Conservation (phyloP, 495 filamentous ascomycete species). For the Tetracladium marchalianum region DNA sequence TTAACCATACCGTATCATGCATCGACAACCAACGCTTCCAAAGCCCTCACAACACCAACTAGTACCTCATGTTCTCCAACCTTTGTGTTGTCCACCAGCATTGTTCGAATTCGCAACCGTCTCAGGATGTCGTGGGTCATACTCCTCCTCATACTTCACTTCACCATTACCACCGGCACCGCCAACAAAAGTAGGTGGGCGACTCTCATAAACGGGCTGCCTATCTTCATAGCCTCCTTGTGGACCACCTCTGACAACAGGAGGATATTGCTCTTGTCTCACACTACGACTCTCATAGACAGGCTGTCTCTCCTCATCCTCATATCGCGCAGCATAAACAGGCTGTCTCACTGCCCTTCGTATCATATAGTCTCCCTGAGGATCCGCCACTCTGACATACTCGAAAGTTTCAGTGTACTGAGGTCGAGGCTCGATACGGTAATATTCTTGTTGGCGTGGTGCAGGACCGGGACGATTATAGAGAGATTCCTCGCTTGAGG, state of each 20-base stretch:
- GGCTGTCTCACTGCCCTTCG: slow-evolving; percentile 29
- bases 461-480: slow-evolving; percentile 4
- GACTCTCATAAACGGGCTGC: slow-evolving; percentile 14
- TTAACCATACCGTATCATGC: too few relatives aligned
- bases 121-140: slow-evolving; percentile 27
- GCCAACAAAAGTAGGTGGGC: slow-evolving; percentile 10
- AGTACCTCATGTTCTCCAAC: too few relatives aligned
- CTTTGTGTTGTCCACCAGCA: too few relatives aligned
- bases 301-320: slow-evolving; percentile 13
- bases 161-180: too few relatives aligned
- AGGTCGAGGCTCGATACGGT: slow-evolving; percentile 20
- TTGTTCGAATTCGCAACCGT: too few relatives aligned
- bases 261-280: neutral
- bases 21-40: too few relatives aligned
- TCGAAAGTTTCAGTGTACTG: slow-evolving; percentile 29
- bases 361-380: slow-evolving; percentile 34
- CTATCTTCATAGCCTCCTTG: neutral
- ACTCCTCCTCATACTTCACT: slow-evolving; percentile 21
- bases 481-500: slow-evolving; percentile 10
- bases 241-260: neutral
- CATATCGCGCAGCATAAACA: slow-evolving; percentile 14
- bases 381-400: slow-evolving; percentile 34
- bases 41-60: too few relatives aligned
- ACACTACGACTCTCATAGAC: slow-evolving; percentile 13
- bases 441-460: slow-evolving; percentile 23